Conservation (phyloP, 176 grass and related monocot species). For the Alloteropsis semialata region DNA sequence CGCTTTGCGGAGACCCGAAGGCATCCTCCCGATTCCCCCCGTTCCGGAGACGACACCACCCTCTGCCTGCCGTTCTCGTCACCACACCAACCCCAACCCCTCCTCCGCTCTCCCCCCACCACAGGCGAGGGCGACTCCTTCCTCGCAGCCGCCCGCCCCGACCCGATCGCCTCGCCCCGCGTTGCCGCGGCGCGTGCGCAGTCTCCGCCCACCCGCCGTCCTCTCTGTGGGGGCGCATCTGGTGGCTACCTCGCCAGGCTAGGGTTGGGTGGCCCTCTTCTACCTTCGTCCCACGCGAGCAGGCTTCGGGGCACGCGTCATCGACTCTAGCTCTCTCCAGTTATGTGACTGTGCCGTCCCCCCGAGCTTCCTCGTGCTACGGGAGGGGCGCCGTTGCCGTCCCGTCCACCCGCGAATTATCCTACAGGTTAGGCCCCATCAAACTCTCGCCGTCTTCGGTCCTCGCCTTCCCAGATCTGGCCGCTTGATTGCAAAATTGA, state of each 20-base stretch:
- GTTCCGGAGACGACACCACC: conserved; percentile 5
- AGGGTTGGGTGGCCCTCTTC: conserved; percentile 11
- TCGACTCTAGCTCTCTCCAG: background rate
- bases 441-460: background rate
- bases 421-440: background rate
- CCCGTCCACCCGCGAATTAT: background rate
- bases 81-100: conserved; percentile 16
- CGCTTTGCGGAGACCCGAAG: conserved; percentile 8
- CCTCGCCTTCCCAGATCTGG: background rate
- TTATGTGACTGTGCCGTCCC: background rate
- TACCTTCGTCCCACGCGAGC: background rate
- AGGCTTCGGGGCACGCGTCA: background rate
- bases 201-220: background rate
- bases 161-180: background rate
- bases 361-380: background rate
- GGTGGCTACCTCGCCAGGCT: background rate
- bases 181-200: background rate
- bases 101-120: background rate
- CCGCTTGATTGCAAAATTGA: background rate
- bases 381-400: background rate
- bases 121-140: conserved; percentile 9
- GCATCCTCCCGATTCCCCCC: conserved; percentile 4
- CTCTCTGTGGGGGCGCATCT: conserved; percentile 17
- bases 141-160: background rate
- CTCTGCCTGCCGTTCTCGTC: background rate